Conservation (phyloP, 164 flowering plant genomes). For the Dillenia suffruticosa region DNA sequence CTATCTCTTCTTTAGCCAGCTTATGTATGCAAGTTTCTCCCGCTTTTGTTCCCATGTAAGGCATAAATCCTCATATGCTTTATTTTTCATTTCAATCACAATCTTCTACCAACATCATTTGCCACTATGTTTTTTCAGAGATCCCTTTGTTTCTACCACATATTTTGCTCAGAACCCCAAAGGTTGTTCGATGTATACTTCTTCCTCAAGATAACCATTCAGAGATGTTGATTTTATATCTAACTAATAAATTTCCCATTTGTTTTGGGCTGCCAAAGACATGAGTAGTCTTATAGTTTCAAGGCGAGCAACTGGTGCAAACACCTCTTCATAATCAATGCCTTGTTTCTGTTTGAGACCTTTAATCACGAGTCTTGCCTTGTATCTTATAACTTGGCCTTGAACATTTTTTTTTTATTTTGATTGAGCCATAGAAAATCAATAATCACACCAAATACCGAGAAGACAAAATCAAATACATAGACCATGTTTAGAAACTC, state of each 20-base stretch:
- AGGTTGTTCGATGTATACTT: not conserved
- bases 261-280: not conserved
- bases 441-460: too few relatives aligned
- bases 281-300: not conserved
- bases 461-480: too few relatives aligned
- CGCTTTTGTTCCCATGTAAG: too few relatives aligned
- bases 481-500: too few relatives aligned
- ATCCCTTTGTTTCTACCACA: too few relatives aligned
- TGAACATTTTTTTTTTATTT: not conserved
- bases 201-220: conserved; percentile 1
- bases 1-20: too few relatives aligned
- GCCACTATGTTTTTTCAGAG: too few relatives aligned
- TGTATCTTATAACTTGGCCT: not conserved
- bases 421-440: too few relatives aligned
- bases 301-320: not conserved
- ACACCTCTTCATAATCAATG: not conserved
- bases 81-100: too few relatives aligned
- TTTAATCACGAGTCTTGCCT: not conserved
- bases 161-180: not conserved
- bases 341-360: not conserved
- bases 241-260: not conserved
- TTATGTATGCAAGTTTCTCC: too few relatives aligned
- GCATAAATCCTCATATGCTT: too few relatives aligned
- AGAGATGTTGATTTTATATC: not conserved
- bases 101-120: too few relatives aligned